These are phyloP conservation scores for Phalaenopsis aphrodite DNA, from an alignment of 106 monocot genomes.

Conservation along the genomic window DNA sequence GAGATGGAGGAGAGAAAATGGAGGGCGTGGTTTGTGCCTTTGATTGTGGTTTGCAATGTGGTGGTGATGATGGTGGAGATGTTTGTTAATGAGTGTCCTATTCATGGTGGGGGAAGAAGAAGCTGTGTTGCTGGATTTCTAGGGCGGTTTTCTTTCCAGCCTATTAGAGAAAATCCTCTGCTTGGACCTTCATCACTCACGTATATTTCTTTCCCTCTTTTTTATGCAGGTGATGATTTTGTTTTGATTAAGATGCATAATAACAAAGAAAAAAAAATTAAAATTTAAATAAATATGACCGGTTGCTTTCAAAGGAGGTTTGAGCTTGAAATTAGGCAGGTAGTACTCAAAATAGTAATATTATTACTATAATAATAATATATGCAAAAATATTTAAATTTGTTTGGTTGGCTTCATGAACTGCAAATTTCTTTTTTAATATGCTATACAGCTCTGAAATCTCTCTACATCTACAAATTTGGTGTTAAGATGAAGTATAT, in stretches of 20 bases:
- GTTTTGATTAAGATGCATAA: neutral
- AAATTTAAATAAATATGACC: too few species aligned
- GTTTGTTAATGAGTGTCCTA: constrained; percentile 62
- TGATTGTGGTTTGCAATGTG: constrained; percentile 43
- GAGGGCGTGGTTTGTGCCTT: constrained; percentile 56
- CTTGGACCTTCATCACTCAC: constrained; percentile 62
- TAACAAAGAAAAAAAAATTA: too few species aligned
- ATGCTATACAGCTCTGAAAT: too few species aligned
- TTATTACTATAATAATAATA: too few species aligned
- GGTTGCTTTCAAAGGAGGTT: too few species aligned
- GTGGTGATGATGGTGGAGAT: constrained; percentile 48
- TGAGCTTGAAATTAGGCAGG: too few species aligned
- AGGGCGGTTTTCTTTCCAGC: constrained; percentile 68
- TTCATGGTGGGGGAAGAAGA: constrained; percentile 27
- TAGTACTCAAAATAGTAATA: too few species aligned
- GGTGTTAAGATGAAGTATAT: neutral
- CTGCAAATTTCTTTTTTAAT: too few species aligned
- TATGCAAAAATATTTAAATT: too few species aligned
- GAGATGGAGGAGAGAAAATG: constrained; percentile 28
- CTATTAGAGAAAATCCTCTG: constrained; percentile 66
- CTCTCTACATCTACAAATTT: too few species aligned
- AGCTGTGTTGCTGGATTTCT: constrained; percentile 43
- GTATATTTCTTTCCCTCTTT: constrained; percentile 16
- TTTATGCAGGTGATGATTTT: neutral
- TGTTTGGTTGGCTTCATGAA: too few species aligned